Evolutionary conservation across 441 rosid species (phyloP), one percentile per base, ranked within the genome.

Genomic region (Croton laevigatus): DNA sequence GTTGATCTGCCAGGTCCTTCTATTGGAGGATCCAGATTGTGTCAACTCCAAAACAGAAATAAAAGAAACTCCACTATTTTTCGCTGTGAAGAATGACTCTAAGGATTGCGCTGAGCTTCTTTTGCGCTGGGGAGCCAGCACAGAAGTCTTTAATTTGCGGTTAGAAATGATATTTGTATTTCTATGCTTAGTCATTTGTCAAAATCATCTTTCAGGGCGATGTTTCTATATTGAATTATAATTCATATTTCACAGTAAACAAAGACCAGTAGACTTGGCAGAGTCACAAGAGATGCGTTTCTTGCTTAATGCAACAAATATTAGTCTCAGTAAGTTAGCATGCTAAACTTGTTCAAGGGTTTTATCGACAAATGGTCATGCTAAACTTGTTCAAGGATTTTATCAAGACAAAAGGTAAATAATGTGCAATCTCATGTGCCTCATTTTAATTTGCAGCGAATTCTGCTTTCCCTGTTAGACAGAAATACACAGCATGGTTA

Each of bases 11-110:
- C 78, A 93, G 97, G 73, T 73, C 65, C 88, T 93, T 75, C 64
- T 91, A 38, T 58, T 71, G 61, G 76, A 81, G 77, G 87, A 87
- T 67, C 89, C 88, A 53, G 87, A 82, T 53, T 70, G 86, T 60
- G 65, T 87, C 74, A 74, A 88, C 77, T 75, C 73, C 62, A 89
- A 75, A 75, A 90, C 91, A 40, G 82, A 82, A 79, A 82, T 79
- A 77, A 84, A 81, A 82, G 98, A 93, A 85, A 91, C 98, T 14
- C 98, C 98, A n/a, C 72, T 91, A 11, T 89, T 88, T 87, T 90
- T 84, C 66, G 97, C 97, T 0, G 98, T 84, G 76, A 91, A 81
- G 85, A 93, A 91, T 83, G 85, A 88, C 70, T 85, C 72, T 60
- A 82, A 82, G 72, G 82, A 82, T 34, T 93, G 97, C 75, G 97